A percentile compares a stretch with the other conserved stretches of the same genome.
Evolutionary conservation across 805 yeast species (phyloP).

Genomic region (Candida pseudoglaebosa): DNA sequence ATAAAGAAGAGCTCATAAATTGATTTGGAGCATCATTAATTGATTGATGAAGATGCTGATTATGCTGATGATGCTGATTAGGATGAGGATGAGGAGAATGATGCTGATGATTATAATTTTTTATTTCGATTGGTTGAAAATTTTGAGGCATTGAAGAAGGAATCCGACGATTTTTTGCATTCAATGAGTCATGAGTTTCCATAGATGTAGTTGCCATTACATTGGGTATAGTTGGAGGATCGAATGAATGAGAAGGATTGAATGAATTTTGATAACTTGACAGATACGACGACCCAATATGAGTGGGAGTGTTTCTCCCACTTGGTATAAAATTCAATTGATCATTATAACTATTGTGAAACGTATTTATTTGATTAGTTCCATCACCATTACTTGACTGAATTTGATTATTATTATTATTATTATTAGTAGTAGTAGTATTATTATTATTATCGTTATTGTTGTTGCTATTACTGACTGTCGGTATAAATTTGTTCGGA

Average conservation of each 20-base stretch:
- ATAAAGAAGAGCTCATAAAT: not conserved
- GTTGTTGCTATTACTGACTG: slow-evolving; percentile 4
- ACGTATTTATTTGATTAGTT: too few relatives aligned
- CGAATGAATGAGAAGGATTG: slow-evolving; percentile 22
- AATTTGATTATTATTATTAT: not conserved
- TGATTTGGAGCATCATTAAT: too few relatives aligned
- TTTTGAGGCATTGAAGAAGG: slow-evolving; percentile 10
- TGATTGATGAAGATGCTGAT: too few relatives aligned
- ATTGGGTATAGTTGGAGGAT: slow-evolving; percentile 19
- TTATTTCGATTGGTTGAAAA: not conserved
- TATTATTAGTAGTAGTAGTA: not conserved
- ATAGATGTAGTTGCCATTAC: slow-evolving; percentile 49
- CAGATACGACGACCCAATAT: slow-evolving; percentile 39
- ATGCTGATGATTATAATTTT: too few relatives aligned
- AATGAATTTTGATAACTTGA: slow-evolving; percentile 29
- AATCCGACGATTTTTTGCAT: slow-evolving; percentile 9
- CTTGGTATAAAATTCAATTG: slow-evolving; percentile 34
- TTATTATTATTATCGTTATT: not conserved
- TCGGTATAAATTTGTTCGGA: slow-evolving; percentile 12
- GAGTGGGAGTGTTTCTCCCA: slow-evolving; percentile 41
- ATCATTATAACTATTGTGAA: slow-evolving; percentile 9
- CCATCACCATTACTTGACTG: too few relatives aligned
- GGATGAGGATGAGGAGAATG: not conserved
- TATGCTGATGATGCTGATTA: too few relatives aligned
- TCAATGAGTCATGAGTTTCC: slow-evolving; percentile 5